phyloP scores from a whole-genome alignment of 2,329 filamentous ascomycete species.

The Cryphonectria radicalis region DNA sequence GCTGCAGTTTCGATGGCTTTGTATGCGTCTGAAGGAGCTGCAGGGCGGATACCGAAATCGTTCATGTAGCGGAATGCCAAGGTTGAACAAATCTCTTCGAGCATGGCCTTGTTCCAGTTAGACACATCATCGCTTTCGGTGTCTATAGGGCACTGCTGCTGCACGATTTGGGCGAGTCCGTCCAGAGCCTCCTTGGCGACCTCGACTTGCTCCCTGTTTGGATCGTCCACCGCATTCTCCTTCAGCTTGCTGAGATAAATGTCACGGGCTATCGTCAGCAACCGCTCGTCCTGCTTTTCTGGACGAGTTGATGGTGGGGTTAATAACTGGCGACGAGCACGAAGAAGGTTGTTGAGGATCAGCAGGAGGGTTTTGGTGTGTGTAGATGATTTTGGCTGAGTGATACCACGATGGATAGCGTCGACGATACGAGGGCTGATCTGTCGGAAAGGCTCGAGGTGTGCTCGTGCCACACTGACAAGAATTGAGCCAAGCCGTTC shows the following conservation, averaged over 20 bases:
- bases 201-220: constrained; percentile 44
- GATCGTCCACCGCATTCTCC: constrained; percentile 36
- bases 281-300: constrained; percentile 10
- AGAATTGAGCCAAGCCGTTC: constrained; percentile 44
- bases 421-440: constrained; percentile 52
- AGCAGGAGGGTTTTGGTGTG: constrained; percentile 58
- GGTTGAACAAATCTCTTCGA: constrained; percentile 34
- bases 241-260: constrained; percentile 47
- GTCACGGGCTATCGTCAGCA: constrained; percentile 45
- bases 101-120: constrained; percentile 13
- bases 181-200: constrained; percentile 50
- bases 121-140: constrained; percentile 17
- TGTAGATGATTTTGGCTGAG: constrained; percentile 52
- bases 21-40: constrained; percentile 8
- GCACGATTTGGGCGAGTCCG: constrained; percentile 50
- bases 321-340: constrained; percentile 21
- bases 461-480: constrained; percentile 40
- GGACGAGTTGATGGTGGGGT: constrained; percentile 14
- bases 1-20: constrained; percentile 31
- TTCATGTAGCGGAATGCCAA: constrained; percentile 33
- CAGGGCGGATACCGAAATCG: constrained; percentile 19
- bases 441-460: constrained; percentile 52
- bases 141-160: constrained; percentile 42
- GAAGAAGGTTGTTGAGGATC: constrained; percentile 54
- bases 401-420: constrained; percentile 53